phyloP scores from a whole-genome alignment of 345 rosid species.

The Microthlaspi erraticum region DNA sequence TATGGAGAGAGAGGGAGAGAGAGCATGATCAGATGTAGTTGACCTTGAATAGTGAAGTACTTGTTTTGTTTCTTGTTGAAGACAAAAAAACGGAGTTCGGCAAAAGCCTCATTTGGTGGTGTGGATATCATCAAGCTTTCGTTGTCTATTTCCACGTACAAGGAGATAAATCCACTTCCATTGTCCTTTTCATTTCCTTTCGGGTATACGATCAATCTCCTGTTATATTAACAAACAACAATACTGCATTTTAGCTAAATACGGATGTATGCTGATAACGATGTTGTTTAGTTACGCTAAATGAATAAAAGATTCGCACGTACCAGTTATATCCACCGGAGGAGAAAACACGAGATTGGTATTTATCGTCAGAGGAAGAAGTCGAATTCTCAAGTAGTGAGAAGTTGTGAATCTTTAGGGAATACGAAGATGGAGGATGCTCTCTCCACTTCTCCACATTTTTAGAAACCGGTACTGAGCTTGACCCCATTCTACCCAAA shows the following conservation, averaged over 20 bases:
- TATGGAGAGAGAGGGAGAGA: background rate
- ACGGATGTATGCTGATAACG: too few species aligned
- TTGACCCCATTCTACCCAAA: background rate
- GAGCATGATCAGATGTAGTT: background rate
- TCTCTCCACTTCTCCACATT: slow-evolving; percentile 9
- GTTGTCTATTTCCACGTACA: slow-evolving; percentile 7
- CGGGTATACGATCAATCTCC: slow-evolving; percentile 10
- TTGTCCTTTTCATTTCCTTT: background rate
- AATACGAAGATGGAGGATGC: slow-evolving; percentile 22
- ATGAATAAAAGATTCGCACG: background rate
- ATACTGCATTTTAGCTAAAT: too few species aligned
- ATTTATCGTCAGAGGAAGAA: background rate
- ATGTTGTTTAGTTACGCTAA: too few species aligned
- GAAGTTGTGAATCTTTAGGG: slow-evolving; percentile 13
- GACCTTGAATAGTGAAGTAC: background rate
- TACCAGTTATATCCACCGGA: slow-evolving; percentile 31
- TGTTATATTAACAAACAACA: background rate
- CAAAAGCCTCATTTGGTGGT: slow-evolving; percentile 1
- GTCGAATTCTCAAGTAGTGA: background rate
- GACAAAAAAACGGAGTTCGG: background rate
- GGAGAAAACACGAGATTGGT: slow-evolving; percentile 22
- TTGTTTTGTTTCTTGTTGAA: background rate
- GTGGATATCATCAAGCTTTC: background rate
- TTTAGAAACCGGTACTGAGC: background rate
- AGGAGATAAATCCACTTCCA: background rate